Conservation (phyloP, 2,329 filamentous ascomycete genomes). For the Penicillium vulpinum region DNA sequence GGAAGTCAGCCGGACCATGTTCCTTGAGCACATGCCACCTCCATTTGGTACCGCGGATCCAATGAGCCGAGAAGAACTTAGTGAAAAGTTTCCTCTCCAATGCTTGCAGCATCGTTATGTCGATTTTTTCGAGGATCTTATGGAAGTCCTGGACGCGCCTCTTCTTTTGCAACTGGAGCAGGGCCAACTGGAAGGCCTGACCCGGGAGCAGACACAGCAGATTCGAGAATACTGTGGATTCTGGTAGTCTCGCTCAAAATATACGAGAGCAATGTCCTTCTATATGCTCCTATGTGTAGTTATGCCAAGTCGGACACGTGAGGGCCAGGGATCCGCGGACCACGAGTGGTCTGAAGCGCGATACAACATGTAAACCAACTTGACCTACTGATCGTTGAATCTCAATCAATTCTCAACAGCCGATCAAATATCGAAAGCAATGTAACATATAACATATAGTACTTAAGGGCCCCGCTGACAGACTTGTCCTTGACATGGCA, state of each 20-base stretch:
- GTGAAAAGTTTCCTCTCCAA: constrained; percentile 30
- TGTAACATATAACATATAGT: background rate
- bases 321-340: background rate
- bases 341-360: background rate
- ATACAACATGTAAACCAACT: background rate
- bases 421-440: background rate
- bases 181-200: constrained; percentile 45
- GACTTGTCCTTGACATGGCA: constrained; percentile 13
- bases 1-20: constrained; percentile 25
- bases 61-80: constrained; percentile 27
- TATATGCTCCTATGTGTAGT: background rate
- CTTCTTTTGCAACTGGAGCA: constrained; percentile 55
- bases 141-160: constrained; percentile 47
- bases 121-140: constrained; percentile 46
- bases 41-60: constrained; percentile 9
- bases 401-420: background rate
- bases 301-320: background rate
- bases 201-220: constrained; percentile 36
- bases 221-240: background rate
- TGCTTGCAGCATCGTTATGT: constrained; percentile 28
- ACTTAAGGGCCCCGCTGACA: constrained; percentile 1
- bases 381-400: background rate
- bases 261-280: background rate
- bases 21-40: constrained; percentile 23
- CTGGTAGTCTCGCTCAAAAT: background rate